Conservation (phyloP, 495 filamentous ascomycete species). For the Penicillium argentinense region DNA sequence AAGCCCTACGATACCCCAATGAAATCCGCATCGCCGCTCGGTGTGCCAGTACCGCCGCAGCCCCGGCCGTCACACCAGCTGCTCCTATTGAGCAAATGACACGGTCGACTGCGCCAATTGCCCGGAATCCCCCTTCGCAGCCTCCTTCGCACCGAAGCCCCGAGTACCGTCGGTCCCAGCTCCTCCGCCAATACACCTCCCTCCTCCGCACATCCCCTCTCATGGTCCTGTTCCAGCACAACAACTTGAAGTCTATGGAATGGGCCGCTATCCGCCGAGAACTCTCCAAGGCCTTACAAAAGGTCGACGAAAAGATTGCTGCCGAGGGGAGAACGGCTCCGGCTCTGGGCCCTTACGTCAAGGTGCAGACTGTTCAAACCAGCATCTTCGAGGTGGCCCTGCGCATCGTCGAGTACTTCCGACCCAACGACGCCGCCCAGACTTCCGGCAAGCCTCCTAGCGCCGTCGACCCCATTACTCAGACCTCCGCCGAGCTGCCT, state of each 20-base stretch:
- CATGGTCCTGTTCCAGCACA: slow-evolving; percentile 94
- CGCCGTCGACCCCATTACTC: slow-evolving; percentile 43
- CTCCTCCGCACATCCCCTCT: slow-evolving; percentile 85
- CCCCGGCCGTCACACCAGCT: slow-evolving; percentile 50
- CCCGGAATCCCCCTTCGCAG: slow-evolving; percentile 65
- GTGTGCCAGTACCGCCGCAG: slow-evolving; percentile 36
- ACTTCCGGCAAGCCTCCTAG: slow-evolving; percentile 28
- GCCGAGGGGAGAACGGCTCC: slow-evolving; percentile 43
- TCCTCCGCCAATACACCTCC: slow-evolving; percentile 90
- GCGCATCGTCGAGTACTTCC: slow-evolving; percentile 82
- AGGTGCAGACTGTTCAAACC: slow-evolving; percentile 81
- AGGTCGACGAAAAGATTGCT: slow-evolving; percentile 59
- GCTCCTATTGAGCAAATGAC: slow-evolving; percentile 52
- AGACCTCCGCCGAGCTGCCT: slow-evolving; percentile 41
- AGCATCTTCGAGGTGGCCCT: slow-evolving; percentile 84
- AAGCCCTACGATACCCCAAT: slow-evolving; percentile 35
- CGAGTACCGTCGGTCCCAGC: slow-evolving; percentile 89
- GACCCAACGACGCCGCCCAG: slow-evolving; percentile 48
- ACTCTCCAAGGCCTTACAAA: slow-evolving; percentile 64
- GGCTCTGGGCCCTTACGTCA: slow-evolving; percentile 56
- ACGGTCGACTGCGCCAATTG: slow-evolving; percentile 52
- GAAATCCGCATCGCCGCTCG: slow-evolving; percentile 30
- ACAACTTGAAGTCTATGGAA: slow-evolving; percentile 85
- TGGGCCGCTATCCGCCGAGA: slow-evolving; percentile 87
- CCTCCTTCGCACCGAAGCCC: slow-evolving; percentile 85